These are phyloP conservation scores for Brassica nigra DNA, from an alignment of 345 rosid species.

Conservation along the genomic window DNA sequence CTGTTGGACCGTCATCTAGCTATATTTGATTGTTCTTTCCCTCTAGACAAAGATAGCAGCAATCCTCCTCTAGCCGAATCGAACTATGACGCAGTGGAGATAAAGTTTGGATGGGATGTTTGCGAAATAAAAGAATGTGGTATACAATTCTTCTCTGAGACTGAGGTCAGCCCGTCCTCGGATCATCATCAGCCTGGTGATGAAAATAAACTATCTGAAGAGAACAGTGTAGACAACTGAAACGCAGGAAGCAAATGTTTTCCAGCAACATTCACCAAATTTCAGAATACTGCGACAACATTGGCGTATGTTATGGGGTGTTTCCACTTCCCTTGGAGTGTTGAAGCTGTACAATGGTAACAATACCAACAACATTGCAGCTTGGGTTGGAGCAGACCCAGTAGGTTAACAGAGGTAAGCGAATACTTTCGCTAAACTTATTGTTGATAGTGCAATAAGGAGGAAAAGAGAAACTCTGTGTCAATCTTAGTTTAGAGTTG, in stretches of 20 bases:
- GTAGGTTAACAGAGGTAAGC: too few relatives aligned
- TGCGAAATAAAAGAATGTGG: constrained; percentile 5
- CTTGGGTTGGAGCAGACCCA: too few relatives aligned
- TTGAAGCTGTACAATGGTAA: too few relatives aligned
- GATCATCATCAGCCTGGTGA: not conserved
- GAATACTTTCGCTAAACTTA: too few relatives aligned
- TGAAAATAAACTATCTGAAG: not conserved
- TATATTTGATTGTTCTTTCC: constrained; percentile 15
- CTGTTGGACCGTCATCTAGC: constrained; percentile 12
- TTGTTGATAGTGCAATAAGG: too few relatives aligned
- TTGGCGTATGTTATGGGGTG: too few relatives aligned
- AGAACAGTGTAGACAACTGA: not conserved
- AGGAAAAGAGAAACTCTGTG: too few relatives aligned
- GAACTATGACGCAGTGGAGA: constrained; percentile 5
- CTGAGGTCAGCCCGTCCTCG: not conserved
- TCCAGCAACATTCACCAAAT: too few relatives aligned
- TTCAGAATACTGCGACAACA: too few relatives aligned
- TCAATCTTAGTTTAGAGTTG: too few relatives aligned
- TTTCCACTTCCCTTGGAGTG: too few relatives aligned
- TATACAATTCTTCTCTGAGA: not conserved
- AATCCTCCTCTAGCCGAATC: not conserved
- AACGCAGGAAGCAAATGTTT: not conserved
- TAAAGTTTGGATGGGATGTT: constrained; percentile 16
- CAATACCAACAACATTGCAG: too few relatives aligned
- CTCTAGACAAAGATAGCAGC: not conserved